Evolutionary conservation across 257 asterid species (phyloP).

Genomic region (Voacanga thouarsii): DNA sequence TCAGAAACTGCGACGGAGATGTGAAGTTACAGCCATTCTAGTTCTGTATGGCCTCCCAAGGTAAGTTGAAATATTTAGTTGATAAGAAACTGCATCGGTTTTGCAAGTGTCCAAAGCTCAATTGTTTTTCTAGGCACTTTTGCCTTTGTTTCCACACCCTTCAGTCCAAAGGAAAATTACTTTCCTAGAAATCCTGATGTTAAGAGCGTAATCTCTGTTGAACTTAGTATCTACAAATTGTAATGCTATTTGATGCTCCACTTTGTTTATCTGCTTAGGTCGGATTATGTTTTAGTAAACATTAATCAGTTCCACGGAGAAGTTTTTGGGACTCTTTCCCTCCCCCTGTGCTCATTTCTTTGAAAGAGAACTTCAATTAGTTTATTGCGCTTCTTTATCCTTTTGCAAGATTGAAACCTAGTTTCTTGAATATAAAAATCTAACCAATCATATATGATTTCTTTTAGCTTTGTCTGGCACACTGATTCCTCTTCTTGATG

Average conservation of each 20-base stretch:
- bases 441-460: not conserved
- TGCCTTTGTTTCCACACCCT: not conserved
- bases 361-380: not conserved
- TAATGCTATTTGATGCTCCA: too few species aligned
- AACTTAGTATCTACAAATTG: not conserved
- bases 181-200: too few species aligned
- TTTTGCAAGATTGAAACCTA: too few species aligned
- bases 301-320: too few species aligned
- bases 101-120: not conserved
- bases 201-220: not conserved
- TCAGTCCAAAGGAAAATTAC: not conserved
- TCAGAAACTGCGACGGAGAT: slow-evolving; percentile 74
- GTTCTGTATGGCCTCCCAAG: slow-evolving; percentile 96
- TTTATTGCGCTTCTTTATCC: not conserved
- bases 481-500: slow-evolving; percentile 16
- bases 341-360: not conserved
- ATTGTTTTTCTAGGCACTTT: not conserved
- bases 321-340: too few species aligned
- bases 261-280: too few species aligned
- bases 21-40: slow-evolving; percentile 96
- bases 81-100: not conserved
- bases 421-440: not conserved
- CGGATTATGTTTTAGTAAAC: too few species aligned
- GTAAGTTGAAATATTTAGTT: slow-evolving; percentile 28
- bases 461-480: not conserved